Evolutionary conservation across 768 basidiomycete species (phyloP).

Genomic region (Lactifluus subvellereus): DNA sequence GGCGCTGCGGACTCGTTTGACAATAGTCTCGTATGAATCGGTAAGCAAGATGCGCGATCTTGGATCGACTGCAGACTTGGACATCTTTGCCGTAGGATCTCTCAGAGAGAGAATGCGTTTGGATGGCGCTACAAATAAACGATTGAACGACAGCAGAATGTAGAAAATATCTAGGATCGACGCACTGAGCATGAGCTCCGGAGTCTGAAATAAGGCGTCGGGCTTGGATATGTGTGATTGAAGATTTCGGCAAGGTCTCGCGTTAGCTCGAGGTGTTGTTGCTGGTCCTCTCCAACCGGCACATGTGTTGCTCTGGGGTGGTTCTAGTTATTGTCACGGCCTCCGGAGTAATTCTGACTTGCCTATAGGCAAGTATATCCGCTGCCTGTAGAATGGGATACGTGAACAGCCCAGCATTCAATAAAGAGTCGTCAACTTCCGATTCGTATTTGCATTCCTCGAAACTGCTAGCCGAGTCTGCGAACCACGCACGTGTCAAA

Average conservation of each 20-base stretch:
- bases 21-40: conserved; percentile 57
- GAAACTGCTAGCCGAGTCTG: conserved; percentile 72
- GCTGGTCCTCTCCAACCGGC: conserved; percentile 95
- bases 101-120: conserved; percentile 81
- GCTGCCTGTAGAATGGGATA: conserved; percentile 94
- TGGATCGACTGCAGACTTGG: conserved; percentile 79
- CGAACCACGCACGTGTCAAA: neutral
- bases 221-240: conserved; percentile 58
- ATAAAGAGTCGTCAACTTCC: conserved; percentile 72
- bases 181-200: conserved; percentile 70
- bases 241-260: conserved; percentile 80
- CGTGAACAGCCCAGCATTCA: conserved; percentile 83
- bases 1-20: conserved; percentile 66
- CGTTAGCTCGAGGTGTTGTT: conserved; percentile 86
- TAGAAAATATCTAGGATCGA: conserved; percentile 1
- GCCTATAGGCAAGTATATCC: conserved; percentile 86
- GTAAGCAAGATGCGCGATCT: conserved; percentile 83
- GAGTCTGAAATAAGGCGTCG: conserved; percentile 61
- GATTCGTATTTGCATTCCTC: conserved; percentile 68
- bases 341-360: conserved; percentile 22
- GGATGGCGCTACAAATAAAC: conserved; percentile 52
- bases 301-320: conserved; percentile 74
- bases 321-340: neutral
- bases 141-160: neutral
- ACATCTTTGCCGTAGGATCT: conserved; percentile 88